Percentiles rank a stretch among this genome's conserved stretches.
These are phyloP conservation scores for Perkinsus marinus DNA, from an alignment of 169 alveolate species.

Conservation along the genomic window DNA sequence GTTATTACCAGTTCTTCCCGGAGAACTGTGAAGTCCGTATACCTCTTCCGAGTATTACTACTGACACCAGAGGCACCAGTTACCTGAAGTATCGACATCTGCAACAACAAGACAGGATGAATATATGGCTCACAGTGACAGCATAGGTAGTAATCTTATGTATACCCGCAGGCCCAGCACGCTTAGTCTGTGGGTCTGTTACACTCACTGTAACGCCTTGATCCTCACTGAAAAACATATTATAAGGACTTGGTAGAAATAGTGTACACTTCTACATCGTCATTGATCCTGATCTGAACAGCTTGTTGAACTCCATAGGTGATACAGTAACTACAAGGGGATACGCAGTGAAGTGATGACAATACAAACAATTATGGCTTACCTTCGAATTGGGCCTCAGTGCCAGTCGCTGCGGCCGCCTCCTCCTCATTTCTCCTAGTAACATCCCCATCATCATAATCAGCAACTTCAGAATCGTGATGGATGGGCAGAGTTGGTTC, in stretches of 20 bases:
- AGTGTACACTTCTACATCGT: neutral
- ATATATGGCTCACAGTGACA: neutral
- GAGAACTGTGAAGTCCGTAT: neutral
- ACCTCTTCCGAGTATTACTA: neutral
- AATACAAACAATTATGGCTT: neutral
- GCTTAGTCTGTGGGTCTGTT: neutral
- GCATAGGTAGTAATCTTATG: neutral
- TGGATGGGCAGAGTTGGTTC: neutral
- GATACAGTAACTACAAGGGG: neutral
- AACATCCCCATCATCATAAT: neutral
- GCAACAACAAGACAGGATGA: neutral
- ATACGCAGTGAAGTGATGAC: neutral
- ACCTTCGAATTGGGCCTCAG: neutral
- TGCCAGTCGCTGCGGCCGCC: neutral
- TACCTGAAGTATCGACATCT: neutral
- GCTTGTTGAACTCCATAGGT: neutral
- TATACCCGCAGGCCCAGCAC: neutral
- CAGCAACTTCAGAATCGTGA: neutral
- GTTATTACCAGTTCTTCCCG: neutral
- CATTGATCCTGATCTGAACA: neutral
- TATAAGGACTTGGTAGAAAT: neutral
- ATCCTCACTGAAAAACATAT: neutral
- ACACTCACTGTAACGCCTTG: neutral
- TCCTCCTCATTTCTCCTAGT: neutral
- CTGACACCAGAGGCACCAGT: neutral